phyloP scores from a whole-genome alignment of 2,329 filamentous ascomycete genomes.

The Alternaria atra region DNA sequence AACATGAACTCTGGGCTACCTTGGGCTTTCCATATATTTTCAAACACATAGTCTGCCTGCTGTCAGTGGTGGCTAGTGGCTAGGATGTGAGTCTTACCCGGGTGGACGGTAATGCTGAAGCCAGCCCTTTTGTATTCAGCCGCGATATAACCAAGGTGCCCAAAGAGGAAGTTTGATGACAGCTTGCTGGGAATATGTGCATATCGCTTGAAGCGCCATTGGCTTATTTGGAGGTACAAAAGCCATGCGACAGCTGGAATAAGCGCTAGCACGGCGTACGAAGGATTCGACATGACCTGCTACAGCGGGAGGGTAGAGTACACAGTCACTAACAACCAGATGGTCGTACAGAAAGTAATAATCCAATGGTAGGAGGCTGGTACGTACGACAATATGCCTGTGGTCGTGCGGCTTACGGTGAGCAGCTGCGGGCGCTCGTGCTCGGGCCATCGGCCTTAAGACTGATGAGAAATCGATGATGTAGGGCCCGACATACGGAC shows the following conservation, averaged over 20 bases:
- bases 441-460: conserved; percentile 2
- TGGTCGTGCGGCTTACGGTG: background rate
- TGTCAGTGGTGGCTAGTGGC: background rate
- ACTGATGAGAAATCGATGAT: conserved; percentile 1
- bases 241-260: conserved; percentile 29
- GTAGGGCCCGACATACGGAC: conserved; percentile 1
- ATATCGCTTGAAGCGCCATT: conserved; percentile 41
- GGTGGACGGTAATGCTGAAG: conserved; percentile 34
- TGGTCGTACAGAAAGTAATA: background rate
- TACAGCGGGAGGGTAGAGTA: background rate
- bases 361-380: background rate
- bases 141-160: conserved; percentile 39
- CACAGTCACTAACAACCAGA: background rate
- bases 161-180: conserved; percentile 36
- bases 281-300: conserved; percentile 27
- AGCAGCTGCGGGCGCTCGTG: background rate
- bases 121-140: conserved; percentile 37
- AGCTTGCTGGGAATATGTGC: conserved; percentile 33
- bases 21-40: conserved; percentile 37
- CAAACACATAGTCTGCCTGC: conserved; percentile 45
- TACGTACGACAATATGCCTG: background rate
- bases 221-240: conserved; percentile 31
- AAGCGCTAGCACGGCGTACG: conserved; percentile 31
- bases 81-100: conserved; percentile 28
- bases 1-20: conserved; percentile 41